A percentile compares a stretch with the other conserved stretches of the same genome.
phyloP scores from a whole-genome alignment of 2,329 filamentous ascomycete genomes.

The Pseudogymnoascus sp. region DNA sequence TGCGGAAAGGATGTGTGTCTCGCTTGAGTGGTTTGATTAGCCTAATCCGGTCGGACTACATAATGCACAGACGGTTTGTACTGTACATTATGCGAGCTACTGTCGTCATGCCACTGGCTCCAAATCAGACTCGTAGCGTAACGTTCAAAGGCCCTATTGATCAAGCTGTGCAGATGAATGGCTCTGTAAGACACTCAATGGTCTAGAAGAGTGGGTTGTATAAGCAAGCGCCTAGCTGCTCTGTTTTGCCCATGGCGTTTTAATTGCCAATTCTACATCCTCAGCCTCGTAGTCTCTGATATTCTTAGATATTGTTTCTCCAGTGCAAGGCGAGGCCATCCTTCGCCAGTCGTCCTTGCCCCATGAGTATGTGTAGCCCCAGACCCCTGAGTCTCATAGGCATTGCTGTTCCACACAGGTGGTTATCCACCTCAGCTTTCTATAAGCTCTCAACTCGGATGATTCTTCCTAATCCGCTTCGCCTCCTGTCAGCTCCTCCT shows the following conservation, averaged over 20 bases:
- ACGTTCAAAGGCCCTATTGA: neutral
- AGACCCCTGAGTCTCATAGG: neutral
- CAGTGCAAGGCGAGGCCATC: neutral
- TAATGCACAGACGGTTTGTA: neutral
- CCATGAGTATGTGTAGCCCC: neutral
- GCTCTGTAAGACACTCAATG: neutral
- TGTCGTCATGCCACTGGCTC: constrained; percentile 1
- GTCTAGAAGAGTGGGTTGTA: neutral
- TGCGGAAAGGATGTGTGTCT: neutral
- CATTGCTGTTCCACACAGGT: neutral
- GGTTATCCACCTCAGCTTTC: neutral
- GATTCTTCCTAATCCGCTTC: neutral
- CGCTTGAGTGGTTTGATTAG: neutral
- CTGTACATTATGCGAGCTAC: neutral
- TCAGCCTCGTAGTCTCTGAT: neutral
- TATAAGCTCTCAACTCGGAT: neutral
- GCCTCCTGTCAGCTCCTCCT: neutral
- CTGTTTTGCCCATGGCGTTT: neutral
- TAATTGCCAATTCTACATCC: neutral
- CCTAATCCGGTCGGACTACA: neutral
- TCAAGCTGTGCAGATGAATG: neutral
- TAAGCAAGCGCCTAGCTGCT: neutral
- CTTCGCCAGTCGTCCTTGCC: neutral
- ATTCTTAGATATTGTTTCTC: neutral
- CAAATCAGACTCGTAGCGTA: constrained; percentile 3